phyloP scores from a whole-genome alignment of 306 rosid genomes.

The Luffa aegyptiaca region DNA sequence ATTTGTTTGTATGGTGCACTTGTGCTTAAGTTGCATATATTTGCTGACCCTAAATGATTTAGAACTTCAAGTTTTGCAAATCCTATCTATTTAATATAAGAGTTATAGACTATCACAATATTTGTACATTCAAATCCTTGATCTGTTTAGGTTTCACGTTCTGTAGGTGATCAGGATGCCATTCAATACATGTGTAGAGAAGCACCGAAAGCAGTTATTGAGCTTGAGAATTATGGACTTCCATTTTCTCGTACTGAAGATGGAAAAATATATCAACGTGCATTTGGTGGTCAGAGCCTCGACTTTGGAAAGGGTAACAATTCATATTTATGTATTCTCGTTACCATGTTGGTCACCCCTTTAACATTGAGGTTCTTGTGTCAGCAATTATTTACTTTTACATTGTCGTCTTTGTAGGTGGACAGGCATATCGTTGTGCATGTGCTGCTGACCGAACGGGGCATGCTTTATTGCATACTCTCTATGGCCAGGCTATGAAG shows the following conservation, averaged over 20 bases:
- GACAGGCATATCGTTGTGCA: slow-evolving; percentile 94
- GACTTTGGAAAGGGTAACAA: slow-evolving; percentile 75
- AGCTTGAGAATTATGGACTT: slow-evolving; percentile 80
- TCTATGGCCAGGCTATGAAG: slow-evolving; percentile 86
- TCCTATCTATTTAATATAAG: background rate
- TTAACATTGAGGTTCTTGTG: background rate
- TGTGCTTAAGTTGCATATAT: background rate
- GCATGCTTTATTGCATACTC: slow-evolving; percentile 82
- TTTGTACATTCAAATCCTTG: background rate
- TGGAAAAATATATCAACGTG: slow-evolving; percentile 88
- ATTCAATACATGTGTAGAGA: slow-evolving; percentile 94
- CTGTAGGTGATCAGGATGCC: slow-evolving; percentile 91
- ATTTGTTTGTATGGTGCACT: background rate
- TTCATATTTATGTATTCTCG: slow-evolving; percentile 5
- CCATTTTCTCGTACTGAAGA: slow-evolving; percentile 87
- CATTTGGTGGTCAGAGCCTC: slow-evolving; percentile 96
- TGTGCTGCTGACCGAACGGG: slow-evolving; percentile 97
- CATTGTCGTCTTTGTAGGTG: slow-evolving; percentile 44
- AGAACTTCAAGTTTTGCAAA: background rate
- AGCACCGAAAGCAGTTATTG: slow-evolving; percentile 93
- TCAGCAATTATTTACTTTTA: slow-evolving; percentile 14
- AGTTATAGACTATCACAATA: background rate
- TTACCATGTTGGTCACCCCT: background rate
- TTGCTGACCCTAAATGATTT: background rate
- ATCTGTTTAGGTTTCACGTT: slow-evolving; percentile 14